phyloP scores from a whole-genome alignment of 1,284 basidiomycete species.

The Chondrostereum purpureum region DNA sequence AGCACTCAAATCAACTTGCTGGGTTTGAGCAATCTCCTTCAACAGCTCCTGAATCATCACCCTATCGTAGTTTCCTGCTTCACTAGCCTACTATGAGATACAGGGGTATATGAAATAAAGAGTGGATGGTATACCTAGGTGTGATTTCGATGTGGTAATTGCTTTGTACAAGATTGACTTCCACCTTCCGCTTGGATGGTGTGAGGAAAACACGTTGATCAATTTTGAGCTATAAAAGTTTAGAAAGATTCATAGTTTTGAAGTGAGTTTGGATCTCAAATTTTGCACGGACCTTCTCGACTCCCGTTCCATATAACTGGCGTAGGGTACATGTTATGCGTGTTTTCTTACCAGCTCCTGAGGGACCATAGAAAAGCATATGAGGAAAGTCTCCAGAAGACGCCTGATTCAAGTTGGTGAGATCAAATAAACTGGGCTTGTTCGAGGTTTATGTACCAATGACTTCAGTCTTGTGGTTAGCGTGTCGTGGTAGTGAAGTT shows the following conservation, averaged over 20 bases:
- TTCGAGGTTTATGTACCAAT: constrained; percentile 44
- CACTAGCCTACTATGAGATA: constrained; percentile 40
- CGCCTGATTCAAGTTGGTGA: constrained; percentile 46
- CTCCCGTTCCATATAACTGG: constrained; percentile 88
- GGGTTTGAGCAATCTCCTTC: constrained; percentile 98
- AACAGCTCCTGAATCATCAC: constrained; percentile 95
- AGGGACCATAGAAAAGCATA: constrained; percentile 96
- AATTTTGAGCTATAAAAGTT: constrained; percentile 76
- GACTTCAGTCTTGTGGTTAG: constrained; percentile 80
- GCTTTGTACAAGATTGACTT: constrained; percentile 95
- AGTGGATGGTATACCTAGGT: constrained; percentile 67
- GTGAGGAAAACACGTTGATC: constrained; percentile 96
- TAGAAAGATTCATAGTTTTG: constrained; percentile 8
- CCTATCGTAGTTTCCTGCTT: constrained; percentile 94
- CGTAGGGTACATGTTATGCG: constrained; percentile 85
- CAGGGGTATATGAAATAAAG: constrained; percentile 6
- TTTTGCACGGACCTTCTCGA: constrained; percentile 65
- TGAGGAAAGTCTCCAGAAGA: constrained; percentile 94
- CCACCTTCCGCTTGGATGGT: constrained; percentile 91
- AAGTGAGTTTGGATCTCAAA: no score
- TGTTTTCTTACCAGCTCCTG: constrained; percentile 98
- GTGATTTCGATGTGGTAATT: constrained; percentile 99
- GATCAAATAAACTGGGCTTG: not conserved
- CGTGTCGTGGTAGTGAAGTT: constrained; percentile 84
- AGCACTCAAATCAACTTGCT: constrained; percentile 94